phyloP scores from a whole-genome alignment of 1,284 basidiomycete genomes.

The Hymenochaete sp. region DNA sequence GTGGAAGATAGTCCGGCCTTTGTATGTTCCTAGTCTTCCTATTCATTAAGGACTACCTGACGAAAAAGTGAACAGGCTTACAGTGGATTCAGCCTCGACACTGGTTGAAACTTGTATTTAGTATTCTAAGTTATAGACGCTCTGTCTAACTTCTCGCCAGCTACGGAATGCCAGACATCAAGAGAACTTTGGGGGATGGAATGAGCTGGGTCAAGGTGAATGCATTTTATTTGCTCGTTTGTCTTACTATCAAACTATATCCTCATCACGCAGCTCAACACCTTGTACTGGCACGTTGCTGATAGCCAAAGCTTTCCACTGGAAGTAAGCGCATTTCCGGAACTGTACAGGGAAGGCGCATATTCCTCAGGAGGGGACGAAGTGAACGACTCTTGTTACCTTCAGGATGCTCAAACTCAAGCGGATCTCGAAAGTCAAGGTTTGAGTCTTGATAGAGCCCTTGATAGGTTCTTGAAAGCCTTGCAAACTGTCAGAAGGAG shows the following conservation, averaged over 20 bases:
- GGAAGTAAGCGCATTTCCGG: conserved; percentile 49
- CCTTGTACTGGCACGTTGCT: conserved; percentile 78
- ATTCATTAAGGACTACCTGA: neutral
- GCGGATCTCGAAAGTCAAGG: conserved; percentile 23
- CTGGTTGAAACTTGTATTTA: conserved; percentile 51
- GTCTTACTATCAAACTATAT: conserved; percentile 13
- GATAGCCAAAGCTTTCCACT: conserved; percentile 75
- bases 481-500: conserved; percentile 30
- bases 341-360: conserved; percentile 60
- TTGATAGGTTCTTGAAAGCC: conserved; percentile 31
- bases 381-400: conserved; percentile 35
- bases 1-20: conserved; percentile 60
- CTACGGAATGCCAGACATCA: conserved; percentile 59
- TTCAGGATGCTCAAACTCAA: conserved; percentile 28
- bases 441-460: conserved; percentile 29
- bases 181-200: conserved; percentile 69
- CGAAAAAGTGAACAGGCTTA: conserved; percentile 41
- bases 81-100: conserved; percentile 80
- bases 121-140: conserved; percentile 30
- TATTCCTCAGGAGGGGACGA: conserved; percentile 58
- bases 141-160: conserved; percentile 28
- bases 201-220: conserved; percentile 83
- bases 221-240: neutral
- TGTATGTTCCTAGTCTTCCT: conserved; percentile 28
- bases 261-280: conserved; percentile 40